Evolutionary conservation across 306 rosid genomes (phyloP), one percentile per base, ranked within the genome.

Genomic region (Carpinus viminea): DNA sequence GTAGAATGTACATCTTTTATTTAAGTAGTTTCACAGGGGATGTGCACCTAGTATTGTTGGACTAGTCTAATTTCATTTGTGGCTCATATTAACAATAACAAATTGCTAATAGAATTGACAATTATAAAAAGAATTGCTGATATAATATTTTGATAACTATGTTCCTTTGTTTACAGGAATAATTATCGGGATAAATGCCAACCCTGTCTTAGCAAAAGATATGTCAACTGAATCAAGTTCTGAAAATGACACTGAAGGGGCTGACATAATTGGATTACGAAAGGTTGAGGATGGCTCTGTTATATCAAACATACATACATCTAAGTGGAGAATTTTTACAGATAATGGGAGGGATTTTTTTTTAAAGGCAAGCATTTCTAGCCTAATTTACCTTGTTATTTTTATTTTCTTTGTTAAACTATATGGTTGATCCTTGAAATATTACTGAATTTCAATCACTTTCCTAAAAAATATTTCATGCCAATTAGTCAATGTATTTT

Each of bases 241-340:
- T 55, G 89, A 68, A 70, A 77, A 83, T 87, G 82, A 78, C 54
- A 16, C 45, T 7, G 89, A 82, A 80, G 78, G 70, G 64, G 83
- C 76, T 74, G 86, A 80, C 20, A n/a, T 66, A 41, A 18, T 45
- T 78, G 92, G 90, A 65, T 79, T 92, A n/a, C 87, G 64, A 12
- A 87, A 85, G 86, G 78, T 94, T 80, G 97, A 94, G 83, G 98
- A 91, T 74, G 97, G 90, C 66, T 89, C 92, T 78, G 84, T 92
- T n/a, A 83, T 85, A 77, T 94, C 97, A 78, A 94, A 94, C 85
- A 56, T 77, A 85, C 98, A 94, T 82, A 94, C 97, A 73, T 88
- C 97, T n/a, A 94, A 94, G 86, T 94, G 98, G 98, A 91, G 98
- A 86, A 77, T 94, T 45, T 94, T 92, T 81, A 94, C 98, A 0